Evolutionary conservation across 2,329 filamentous ascomycete genomes (phyloP).

Genomic region (Endothia cerciana): DNA sequence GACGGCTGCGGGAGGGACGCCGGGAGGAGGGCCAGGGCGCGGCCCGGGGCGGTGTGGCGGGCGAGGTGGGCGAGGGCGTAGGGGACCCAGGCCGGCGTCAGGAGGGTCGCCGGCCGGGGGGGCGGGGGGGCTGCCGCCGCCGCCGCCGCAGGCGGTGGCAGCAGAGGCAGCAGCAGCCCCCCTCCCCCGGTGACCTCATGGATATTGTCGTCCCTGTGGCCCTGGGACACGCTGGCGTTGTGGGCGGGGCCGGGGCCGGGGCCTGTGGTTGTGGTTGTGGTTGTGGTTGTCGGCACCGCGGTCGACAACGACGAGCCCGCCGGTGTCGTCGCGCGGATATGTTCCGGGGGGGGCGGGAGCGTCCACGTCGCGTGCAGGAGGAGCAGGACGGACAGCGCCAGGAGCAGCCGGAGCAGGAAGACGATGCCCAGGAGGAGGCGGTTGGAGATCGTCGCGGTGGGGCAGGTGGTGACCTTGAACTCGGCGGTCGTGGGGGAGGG

Average conservation of each 20-base stretch:
- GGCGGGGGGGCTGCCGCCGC: constrained; percentile 25
- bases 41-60: constrained; percentile 40
- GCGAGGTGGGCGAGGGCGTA: constrained; percentile 34
- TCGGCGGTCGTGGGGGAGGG: constrained; percentile 89
- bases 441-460: constrained; percentile 53
- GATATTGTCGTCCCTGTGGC: background rate
- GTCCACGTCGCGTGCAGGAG: constrained; percentile 55
- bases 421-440: constrained; percentile 50
- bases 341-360: constrained; percentile 29
- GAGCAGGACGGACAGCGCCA: constrained; percentile 48
- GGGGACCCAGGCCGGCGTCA: constrained; percentile 33
- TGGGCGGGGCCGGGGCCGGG: background rate
- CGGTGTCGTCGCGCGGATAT: background rate
- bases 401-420: constrained; percentile 46
- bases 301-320: background rate
- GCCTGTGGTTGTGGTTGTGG: constrained; percentile 19
- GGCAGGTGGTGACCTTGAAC: constrained; percentile 86
- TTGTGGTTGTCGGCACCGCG: background rate
- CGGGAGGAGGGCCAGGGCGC: constrained; percentile 39
- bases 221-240: background rate
- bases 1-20: constrained; percentile 42
- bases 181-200: background rate
- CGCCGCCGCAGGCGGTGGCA: background rate
- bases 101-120: constrained; percentile 25
- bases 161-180: too few species aligned